These are phyloP conservation scores for Penicillium sp. DNA, from an alignment of 2,329 filamentous ascomycete genomes.

Conservation along the genomic window DNA sequence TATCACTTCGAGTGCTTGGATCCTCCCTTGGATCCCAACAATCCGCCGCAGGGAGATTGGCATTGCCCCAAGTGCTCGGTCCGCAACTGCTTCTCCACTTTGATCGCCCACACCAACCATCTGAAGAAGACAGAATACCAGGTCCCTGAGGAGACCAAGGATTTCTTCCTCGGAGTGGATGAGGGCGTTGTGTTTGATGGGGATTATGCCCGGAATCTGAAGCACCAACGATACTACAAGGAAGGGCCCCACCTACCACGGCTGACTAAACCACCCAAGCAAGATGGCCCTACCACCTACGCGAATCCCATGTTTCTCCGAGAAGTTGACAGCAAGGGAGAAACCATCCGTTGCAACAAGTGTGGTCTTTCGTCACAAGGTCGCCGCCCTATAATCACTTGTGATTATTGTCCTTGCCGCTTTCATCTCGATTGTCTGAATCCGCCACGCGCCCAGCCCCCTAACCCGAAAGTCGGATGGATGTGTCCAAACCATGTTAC, in stretches of 20 bases:
- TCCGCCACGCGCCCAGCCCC: slow-evolving; percentile 78
- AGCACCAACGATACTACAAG: slow-evolving; percentile 20
- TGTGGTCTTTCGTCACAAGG: slow-evolving; percentile 69
- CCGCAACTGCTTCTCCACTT: slow-evolving; percentile 62
- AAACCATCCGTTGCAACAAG: slow-evolving; percentile 72
- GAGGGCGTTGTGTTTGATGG: slow-evolving; percentile 75
- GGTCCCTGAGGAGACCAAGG: slow-evolving; percentile 70
- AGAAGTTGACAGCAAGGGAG: slow-evolving; percentile 70
- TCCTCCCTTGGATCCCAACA: slow-evolving; percentile 68
- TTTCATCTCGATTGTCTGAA: slow-evolving; percentile 95
- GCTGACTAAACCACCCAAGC: slow-evolving; percentile 26
- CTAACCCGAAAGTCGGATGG: slow-evolving; percentile 73
- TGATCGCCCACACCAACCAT: slow-evolving; percentile 67
- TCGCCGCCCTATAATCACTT: slow-evolving; percentile 77
- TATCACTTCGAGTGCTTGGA: slow-evolving; percentile 91
- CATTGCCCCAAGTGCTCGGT: slow-evolving; percentile 68
- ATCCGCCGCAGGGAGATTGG: slow-evolving; percentile 73
- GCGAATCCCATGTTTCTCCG: slow-evolving; percentile 46
- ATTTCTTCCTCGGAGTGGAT: slow-evolving; percentile 78
- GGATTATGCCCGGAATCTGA: slow-evolving; percentile 15
- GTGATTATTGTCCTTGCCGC: slow-evolving; percentile 76
- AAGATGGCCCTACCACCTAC: slow-evolving; percentile 17
- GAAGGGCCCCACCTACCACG: slow-evolving; percentile 24
- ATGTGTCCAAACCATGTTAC: slow-evolving; percentile 86
- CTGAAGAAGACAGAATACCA: slow-evolving; percentile 72